Conservation (phyloP, 2,329 filamentous ascomycete species). For the Pestalotiopsis sp. region DNA sequence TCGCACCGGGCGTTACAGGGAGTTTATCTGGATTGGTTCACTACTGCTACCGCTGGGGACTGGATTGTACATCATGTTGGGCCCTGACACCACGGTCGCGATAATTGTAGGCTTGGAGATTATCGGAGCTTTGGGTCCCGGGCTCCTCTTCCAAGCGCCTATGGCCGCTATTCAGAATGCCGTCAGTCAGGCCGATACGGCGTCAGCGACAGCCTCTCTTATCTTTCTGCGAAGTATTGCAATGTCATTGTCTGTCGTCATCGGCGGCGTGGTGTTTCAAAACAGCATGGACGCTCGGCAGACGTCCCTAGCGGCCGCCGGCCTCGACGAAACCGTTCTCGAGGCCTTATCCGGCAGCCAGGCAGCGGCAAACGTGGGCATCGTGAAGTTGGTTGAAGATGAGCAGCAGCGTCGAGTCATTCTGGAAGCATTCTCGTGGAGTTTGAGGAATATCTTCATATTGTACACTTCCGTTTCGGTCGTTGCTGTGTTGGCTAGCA, state of each 20-base stretch:
- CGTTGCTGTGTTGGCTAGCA: conserved; percentile 41
- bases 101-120: conserved; percentile 47
- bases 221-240: conserved; percentile 51
- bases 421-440: conserved; percentile 48
- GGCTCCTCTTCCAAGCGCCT: conserved; percentile 39
- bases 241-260: conserved; percentile 49
- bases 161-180: conserved; percentile 45
- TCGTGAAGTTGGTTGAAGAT: conserved; percentile 41
- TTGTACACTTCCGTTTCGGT: conserved; percentile 45
- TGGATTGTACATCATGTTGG: conserved; percentile 34
- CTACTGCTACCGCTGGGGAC: conserved; percentile 36
- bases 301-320: conserved; percentile 22
- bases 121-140: conserved; percentile 40
- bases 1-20: conserved; percentile 31
- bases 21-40: conserved; percentile 40
- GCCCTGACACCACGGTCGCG: conserved; percentile 26
- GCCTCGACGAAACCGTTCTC: conserved; percentile 29
- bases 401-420: conserved; percentile 39
- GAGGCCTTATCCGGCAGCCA: conserved; percentile 39
- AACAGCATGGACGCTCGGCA: conserved; percentile 28
- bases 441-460: conserved; percentile 51
- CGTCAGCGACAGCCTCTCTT: conserved; percentile 53
- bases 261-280: conserved; percentile 50
- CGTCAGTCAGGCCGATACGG: conserved; percentile 52
- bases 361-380: conserved; percentile 48